Base-by-base conservation (phyloP, 768 basidiomycete species). In the Hygrocybe punicea region DNA sequence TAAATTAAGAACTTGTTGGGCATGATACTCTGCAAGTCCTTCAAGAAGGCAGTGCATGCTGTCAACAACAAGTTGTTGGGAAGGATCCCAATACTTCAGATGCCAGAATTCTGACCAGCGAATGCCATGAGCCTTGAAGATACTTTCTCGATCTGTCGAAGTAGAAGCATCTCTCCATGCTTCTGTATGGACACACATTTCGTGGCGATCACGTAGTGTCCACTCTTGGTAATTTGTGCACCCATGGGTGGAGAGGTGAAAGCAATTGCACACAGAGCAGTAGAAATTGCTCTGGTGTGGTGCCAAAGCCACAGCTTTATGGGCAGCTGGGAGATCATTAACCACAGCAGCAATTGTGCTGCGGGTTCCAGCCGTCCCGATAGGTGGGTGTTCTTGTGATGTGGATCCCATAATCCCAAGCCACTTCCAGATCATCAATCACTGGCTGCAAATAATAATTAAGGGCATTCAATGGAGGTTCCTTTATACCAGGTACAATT, bases 1-100 rank as follows among this genome's bases (percentile, higher is more conserved):
- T 13, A 60, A 19, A 6, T 39, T 29, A 19, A 61, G 54, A 35
- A 65, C 57, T 3, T 60, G 17, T 25, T 60, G 59, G 47, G 54
- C 59, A 44, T 63, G 62, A 44, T 60, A 62, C 13, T 65, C 58
- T 6, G 63, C 61, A 21, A 64, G 35, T 8, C 66, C 66, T 37
- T 66, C 65, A 16, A 68, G 64, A 0, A 76, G 46, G 19, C 65
- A 67, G 54, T 77, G 76, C 75, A 77, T 76, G 3, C 62, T 53
- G 56, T 77, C 75, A 37, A 77, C 57, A 13, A 73, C 64, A 6
- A 65, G 53, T 58, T 65, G 70, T 1, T 54, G 53, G 11, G 65
- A 61, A 1, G 71, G 71, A 47, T 76, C 64, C 72, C 72, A 77
- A 57, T 77, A 77, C 2, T 64, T 60, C 0, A 78, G 63, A 0